Percentiles rank a stretch among this genome's conserved stretches.
Conservation (phyloP, 2,329 filamentous ascomycete genomes). For the Furcasterigmium furcatum region DNA sequence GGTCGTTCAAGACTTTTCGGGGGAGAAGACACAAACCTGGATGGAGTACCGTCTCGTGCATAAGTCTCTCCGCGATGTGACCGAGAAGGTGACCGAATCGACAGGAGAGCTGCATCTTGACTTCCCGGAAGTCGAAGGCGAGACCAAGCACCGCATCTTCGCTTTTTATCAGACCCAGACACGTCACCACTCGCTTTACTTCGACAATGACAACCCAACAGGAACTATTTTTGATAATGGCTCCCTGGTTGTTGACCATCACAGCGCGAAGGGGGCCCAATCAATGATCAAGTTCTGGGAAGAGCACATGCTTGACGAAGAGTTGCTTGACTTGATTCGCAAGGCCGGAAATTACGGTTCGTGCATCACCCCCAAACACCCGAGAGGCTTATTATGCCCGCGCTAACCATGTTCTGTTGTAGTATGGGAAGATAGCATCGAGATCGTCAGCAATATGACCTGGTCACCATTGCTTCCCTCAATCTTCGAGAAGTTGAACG, state of each 20-base stretch:
- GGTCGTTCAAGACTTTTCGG: no score
- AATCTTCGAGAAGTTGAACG: constrained; percentile 23
- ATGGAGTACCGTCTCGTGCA: no score
- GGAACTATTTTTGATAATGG: constrained; percentile 13
- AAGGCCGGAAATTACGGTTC: constrained; percentile 27
- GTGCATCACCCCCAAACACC: no score
- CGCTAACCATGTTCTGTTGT: no score
- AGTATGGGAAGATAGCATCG: constrained; percentile 28
- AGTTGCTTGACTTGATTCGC: constrained; percentile 21
- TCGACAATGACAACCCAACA: background rate
- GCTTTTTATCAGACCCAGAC: background rate
- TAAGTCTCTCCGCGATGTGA: no score
- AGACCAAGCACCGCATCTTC: background rate
- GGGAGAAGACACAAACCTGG: no score
- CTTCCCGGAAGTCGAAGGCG: background rate
- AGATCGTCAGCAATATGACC: constrained; percentile 24
- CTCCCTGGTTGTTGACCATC: constrained; percentile 26
- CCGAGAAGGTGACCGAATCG: background rate
- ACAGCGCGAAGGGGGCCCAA: constrained; percentile 29
- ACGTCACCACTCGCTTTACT: background rate
- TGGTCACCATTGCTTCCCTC: constrained; percentile 30
- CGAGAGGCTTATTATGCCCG: no score
- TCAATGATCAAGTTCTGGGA: constrained; percentile 32
- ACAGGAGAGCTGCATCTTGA: no score
- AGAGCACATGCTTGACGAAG: constrained; percentile 28